Evolutionary conservation across 305 asterid genomes (phyloP).

Genomic region (Striga hermonthica): DNA sequence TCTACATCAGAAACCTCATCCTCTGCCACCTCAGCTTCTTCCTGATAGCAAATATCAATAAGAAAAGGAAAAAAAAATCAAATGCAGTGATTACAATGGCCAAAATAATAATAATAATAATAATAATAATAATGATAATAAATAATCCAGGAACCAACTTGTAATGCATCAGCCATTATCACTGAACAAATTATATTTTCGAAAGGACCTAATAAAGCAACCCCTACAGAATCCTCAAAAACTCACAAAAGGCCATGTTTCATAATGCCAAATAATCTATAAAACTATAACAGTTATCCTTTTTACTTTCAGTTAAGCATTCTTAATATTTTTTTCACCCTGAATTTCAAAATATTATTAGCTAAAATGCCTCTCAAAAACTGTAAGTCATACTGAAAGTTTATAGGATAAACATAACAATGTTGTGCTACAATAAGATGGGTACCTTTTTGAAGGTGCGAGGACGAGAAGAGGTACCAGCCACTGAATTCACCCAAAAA

Average conservation of each 20-base stretch:
- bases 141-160: slow-evolving; percentile 12
- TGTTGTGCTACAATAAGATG: background rate
- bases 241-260: background rate
- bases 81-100: background rate
- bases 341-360: too few relatives aligned
- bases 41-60: slow-evolving; percentile 38
- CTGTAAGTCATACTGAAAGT: background rate
- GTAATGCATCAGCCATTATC: background rate
- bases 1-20: slow-evolving; percentile 61
- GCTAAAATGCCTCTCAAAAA: too few relatives aligned
- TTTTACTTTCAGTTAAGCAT: too few relatives aligned
- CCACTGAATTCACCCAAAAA: slow-evolving; percentile 42
- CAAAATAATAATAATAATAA: too few relatives aligned
- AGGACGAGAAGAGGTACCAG: slow-evolving; percentile 71
- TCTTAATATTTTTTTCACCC: too few relatives aligned
- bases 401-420: background rate
- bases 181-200: background rate
- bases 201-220: slow-evolving; percentile 3
- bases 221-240: slow-evolving; percentile 1
- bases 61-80: background rate
- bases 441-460: slow-evolving; percentile 59
- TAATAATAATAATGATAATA: background rate
- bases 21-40: slow-evolving; percentile 55
- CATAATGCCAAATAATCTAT: too few relatives aligned
- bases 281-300: too few relatives aligned